Evolutionary conservation across 371 early-diverging fungal species (phyloP).

Genomic region (Basidiobolus meristosporus): DNA sequence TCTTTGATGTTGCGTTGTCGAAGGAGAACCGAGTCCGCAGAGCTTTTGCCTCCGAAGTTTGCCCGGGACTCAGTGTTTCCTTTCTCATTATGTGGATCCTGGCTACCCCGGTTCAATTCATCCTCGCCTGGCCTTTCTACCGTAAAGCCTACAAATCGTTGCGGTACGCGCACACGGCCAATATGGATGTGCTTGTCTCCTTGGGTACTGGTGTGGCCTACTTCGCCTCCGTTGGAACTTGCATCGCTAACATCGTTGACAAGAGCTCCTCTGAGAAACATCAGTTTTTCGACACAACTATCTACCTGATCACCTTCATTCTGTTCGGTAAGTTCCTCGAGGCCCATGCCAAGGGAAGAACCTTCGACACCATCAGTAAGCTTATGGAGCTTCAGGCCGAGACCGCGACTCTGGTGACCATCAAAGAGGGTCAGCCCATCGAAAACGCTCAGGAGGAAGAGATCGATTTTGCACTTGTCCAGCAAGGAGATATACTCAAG

Average conservation of each 20-base stretch:
- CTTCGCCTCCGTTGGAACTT: slow-evolving; percentile 25
- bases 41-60: too few relatives aligned
- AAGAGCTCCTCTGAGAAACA: slow-evolving; percentile 4
- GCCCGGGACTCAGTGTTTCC: too few relatives aligned
- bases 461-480: too few relatives aligned
- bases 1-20: too few relatives aligned
- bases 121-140: too few relatives aligned
- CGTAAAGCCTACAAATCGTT: slow-evolving; percentile 29
- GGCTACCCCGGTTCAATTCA: too few relatives aligned
- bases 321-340: slow-evolving; percentile 50
- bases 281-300: slow-evolving; percentile 40
- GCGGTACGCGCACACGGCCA: slow-evolving; percentile 31
- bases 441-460: too few relatives aligned
- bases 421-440: too few relatives aligned
- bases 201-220: slow-evolving; percentile 47
- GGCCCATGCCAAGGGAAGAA: slow-evolving; percentile 42
- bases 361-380: slow-evolving; percentile 50
- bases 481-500: too few relatives aligned
- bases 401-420: slow-evolving; percentile 20
- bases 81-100: too few relatives aligned
- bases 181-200: slow-evolving; percentile 50
- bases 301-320: slow-evolving; percentile 45
- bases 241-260: slow-evolving; percentile 18
- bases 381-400: slow-evolving; percentile 48
- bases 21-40: too few relatives aligned